These are phyloP conservation scores for Mortierella sp. DNA, from an alignment of 371 early-diverging fungal genomes.

Conservation along the genomic window DNA sequence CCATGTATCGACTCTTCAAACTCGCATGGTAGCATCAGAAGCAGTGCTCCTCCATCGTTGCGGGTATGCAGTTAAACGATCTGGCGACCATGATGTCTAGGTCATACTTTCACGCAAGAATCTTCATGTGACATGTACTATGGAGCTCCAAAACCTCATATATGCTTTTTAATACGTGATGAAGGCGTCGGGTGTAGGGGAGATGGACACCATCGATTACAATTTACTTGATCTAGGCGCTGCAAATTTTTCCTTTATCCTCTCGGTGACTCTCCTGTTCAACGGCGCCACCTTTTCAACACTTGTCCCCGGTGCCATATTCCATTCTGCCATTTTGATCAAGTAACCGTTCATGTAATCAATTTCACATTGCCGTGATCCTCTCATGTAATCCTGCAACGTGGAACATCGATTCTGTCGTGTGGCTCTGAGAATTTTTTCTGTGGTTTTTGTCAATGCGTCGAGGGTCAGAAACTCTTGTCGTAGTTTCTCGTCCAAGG, in stretches of 20 bases:
- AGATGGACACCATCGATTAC: too few species aligned
- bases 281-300: slow-evolving; percentile 17
- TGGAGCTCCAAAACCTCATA: too few species aligned
- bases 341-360: slow-evolving; percentile 51
- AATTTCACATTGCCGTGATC: slow-evolving; percentile 36
- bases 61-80: too few species aligned
- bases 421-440: slow-evolving; percentile 26
- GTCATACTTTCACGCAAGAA: too few species aligned
- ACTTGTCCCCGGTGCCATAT: slow-evolving; percentile 2
- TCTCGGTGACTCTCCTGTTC: slow-evolving; percentile 35
- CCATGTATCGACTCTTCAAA: too few species aligned
- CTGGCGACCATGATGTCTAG: too few species aligned
- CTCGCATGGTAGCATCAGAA: too few species aligned
- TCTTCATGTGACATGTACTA: too few species aligned
- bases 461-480: slow-evolving; percentile 29
- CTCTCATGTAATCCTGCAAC: slow-evolving; percentile 39
- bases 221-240: slow-evolving; percentile 13
- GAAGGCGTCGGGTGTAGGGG: too few species aligned
- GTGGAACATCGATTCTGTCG: slow-evolving; percentile 37
- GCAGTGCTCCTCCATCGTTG: too few species aligned
- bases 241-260: slow-evolving; percentile 46
- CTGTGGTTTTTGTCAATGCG: slow-evolving; percentile 33
- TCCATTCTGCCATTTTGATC: slow-evolving; percentile 39
- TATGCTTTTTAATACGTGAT: too few species aligned
- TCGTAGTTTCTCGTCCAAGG: slow-evolving; percentile 10